Evolutionary conservation across 2,329 filamentous ascomycete genomes (phyloP).

Genomic region (Onygenales sp.): DNA sequence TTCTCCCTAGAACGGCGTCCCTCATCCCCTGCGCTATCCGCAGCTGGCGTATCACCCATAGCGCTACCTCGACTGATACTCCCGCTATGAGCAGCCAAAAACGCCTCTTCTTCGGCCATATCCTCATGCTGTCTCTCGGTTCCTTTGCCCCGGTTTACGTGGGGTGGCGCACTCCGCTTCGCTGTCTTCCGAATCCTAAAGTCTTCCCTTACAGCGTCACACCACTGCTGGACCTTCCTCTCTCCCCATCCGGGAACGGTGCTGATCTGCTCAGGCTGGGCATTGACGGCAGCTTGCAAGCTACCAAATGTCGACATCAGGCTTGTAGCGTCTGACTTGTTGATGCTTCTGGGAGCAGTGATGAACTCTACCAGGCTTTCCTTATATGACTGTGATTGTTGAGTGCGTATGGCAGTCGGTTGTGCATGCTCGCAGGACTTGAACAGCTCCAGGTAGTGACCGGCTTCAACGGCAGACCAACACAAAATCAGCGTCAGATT

Average conservation of each 20-base stretch:
- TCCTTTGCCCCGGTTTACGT: constrained; percentile 13
- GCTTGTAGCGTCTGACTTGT: constrained; percentile 87
- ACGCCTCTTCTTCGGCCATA: constrained; percentile 18
- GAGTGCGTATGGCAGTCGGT: constrained; percentile 69
- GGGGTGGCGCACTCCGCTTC: constrained; percentile 36
- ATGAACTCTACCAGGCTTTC: constrained; percentile 88
- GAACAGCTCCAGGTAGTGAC: constrained; percentile 86
- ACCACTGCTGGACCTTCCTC: constrained; percentile 87
- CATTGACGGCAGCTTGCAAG: constrained; percentile 76
- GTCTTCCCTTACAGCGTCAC: constrained; percentile 68
- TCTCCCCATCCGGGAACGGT: constrained; percentile 89
- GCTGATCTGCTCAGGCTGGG: constrained; percentile 72
- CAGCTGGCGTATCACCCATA: not conserved
- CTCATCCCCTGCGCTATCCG: not conserved
- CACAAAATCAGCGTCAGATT: constrained; percentile 86
- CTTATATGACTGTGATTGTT: constrained; percentile 72
- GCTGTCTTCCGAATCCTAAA: constrained; percentile 67
- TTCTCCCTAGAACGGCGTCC: not conserved
- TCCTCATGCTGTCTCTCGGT: not conserved
- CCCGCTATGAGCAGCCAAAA: constrained; percentile 16
- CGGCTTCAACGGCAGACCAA: constrained; percentile 91
- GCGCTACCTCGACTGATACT: constrained; percentile 9
- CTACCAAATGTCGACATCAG: constrained; percentile 89
- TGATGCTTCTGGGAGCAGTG: constrained; percentile 78
- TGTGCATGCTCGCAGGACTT: constrained; percentile 90